Percentiles rank a stretch among this genome's conserved stretches.
Evolutionary conservation across 805 yeast genomes (phyloP).

Genomic region (Spathaspora girioi): DNA sequence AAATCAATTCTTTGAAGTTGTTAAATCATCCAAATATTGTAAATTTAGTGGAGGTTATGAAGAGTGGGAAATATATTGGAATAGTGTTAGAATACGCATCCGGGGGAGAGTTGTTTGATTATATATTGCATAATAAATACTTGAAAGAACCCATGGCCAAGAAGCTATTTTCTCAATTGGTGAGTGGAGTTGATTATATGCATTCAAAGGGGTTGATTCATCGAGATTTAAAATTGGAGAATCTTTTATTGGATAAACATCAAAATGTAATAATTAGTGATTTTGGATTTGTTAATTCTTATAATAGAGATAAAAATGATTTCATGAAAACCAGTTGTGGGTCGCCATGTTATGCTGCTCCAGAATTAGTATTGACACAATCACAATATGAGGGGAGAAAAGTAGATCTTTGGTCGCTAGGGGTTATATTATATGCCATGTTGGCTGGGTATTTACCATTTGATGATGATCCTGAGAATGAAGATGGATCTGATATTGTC

Average conservation of each 20-base stretch:
- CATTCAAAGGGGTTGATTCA: constrained; percentile 79
- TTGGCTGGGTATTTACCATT: constrained; percentile 95
- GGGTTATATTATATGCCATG: constrained; percentile 94
- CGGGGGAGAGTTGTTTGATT: constrained; percentile 95
- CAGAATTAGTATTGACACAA: constrained; percentile 86
- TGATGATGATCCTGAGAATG: constrained; percentile 96
- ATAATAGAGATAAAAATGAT: constrained; percentile 53
- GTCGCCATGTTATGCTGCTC: constrained; percentile 98
- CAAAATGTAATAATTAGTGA: constrained; percentile 84
- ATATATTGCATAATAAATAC: constrained; percentile 80
- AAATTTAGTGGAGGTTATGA: constrained; percentile 84
- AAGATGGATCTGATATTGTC: constrained; percentile 92
- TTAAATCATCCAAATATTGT: constrained; percentile 93
- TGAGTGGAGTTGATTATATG: constrained; percentile 89
- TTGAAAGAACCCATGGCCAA: constrained; percentile 86
- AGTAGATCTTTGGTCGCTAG: constrained; percentile 97
- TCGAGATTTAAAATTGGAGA: constrained; percentile 73
- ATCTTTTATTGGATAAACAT: constrained; percentile 75
- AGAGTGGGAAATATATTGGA: constrained; percentile 92
- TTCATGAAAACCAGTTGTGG: constrained; percentile 95
- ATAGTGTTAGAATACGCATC: constrained; percentile 95
- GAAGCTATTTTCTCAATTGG: constrained; percentile 84
- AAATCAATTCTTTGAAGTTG: constrained; percentile 83
- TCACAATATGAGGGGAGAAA: constrained; percentile 87
- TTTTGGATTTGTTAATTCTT: constrained; percentile 93